A percentile compares a stretch with the other conserved stretches of the same genome.
phyloP scores from a whole-genome alignment of 352 stramenopile genomes.

The Globisporangium nagaii region DNA sequence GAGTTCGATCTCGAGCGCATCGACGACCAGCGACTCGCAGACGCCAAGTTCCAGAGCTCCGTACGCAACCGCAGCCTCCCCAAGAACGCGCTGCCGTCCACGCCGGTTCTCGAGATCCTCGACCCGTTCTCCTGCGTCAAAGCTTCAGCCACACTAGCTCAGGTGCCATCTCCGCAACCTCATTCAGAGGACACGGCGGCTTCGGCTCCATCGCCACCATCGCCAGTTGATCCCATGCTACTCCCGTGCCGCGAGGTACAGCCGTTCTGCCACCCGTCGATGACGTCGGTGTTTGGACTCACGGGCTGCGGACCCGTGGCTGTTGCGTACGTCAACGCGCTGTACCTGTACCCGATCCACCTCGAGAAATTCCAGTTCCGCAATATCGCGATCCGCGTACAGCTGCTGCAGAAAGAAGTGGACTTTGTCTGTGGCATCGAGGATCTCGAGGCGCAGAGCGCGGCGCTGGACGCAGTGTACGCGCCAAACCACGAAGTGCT shows the following conservation, averaged over 20 bases:
- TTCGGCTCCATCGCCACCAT: not conserved
- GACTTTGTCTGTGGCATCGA: constrained; percentile 37
- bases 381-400: constrained; percentile 61
- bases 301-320: constrained; percentile 48
- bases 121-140: constrained; percentile 27
- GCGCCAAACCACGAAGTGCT: constrained; percentile 19
- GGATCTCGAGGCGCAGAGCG: constrained; percentile 20
- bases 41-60: constrained; percentile 32
- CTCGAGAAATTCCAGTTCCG: constrained; percentile 64
- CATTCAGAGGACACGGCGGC: not conserved
- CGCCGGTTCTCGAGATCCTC: constrained; percentile 17
- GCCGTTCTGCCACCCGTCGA: constrained; percentile 42
- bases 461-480: constrained; percentile 36
- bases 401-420: constrained; percentile 48
- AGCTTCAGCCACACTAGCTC: not conserved
- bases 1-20: constrained; percentile 55
- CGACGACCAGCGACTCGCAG: constrained; percentile 27
- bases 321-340: constrained; percentile 42
- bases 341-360: constrained; percentile 66
- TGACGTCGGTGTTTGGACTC: constrained; percentile 28
- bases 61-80: not conserved
- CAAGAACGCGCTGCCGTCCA: not conserved
- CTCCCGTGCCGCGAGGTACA: constrained; percentile 52
- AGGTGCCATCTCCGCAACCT: not conserved
- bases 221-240: not conserved